phyloP scores from a whole-genome alignment of 192 early-diverging fungal species.

The Dissophora globulifera region DNA sequence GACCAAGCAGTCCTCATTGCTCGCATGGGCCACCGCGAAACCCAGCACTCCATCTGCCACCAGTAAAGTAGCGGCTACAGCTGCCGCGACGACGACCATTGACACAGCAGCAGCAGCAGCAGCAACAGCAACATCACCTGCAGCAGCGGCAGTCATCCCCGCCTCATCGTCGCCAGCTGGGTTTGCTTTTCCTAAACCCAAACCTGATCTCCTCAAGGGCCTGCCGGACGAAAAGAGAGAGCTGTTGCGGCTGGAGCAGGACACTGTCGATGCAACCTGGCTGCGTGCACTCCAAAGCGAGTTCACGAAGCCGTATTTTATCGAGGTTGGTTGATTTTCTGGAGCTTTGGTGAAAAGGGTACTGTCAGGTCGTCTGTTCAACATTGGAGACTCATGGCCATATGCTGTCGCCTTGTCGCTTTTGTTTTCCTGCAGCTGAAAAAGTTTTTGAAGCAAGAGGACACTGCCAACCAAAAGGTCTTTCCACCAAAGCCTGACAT shows the following conservation, averaged over 20 bases:
- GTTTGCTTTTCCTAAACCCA: conserved; percentile 2
- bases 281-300: conserved; percentile 66
- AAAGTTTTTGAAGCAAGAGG: conserved; percentile 69
- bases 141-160: not conserved
- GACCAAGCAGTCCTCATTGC: conserved; percentile 29
- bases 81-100: not conserved
- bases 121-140: not conserved
- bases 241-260: conserved; percentile 67
- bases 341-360: no score
- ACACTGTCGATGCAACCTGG: conserved; percentile 82
- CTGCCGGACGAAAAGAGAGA: conserved; percentile 48
- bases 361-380: no score
- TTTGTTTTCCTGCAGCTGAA: conserved; percentile 67
- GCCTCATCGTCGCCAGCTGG: not conserved
- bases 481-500: conserved; percentile 80
- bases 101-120: not conserved
- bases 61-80: not conserved
- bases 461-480: conserved; percentile 59
- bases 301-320: conserved; percentile 69
- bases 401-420: no score
- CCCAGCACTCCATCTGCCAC: not conserved
- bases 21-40: conserved; percentile 43
- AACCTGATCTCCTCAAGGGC: conserved; percentile 36
- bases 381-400: not conserved
- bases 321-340: conserved; percentile 54